Conservation (phyloP, 169 alveolate species). For the Plasmodium berghei region DNA sequence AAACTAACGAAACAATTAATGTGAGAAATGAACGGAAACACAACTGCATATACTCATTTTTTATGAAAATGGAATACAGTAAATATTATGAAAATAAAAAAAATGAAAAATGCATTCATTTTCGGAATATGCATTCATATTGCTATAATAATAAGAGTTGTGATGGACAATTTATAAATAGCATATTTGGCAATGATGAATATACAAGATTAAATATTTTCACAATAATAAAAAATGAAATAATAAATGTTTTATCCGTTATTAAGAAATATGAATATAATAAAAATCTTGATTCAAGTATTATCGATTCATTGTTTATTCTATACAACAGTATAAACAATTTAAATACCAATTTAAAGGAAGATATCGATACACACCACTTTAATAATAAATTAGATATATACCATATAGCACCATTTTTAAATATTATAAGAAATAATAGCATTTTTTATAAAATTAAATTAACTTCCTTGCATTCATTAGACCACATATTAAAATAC, state of each 20-base stretch:
- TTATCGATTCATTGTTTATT: constrained; percentile 69
- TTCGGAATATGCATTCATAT: neutral
- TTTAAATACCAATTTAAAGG: constrained; percentile 49
- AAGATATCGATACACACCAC: constrained; percentile 32
- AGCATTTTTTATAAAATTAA: constrained; percentile 71
- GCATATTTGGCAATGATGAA: constrained; percentile 22
- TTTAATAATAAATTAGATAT: constrained; percentile 70
- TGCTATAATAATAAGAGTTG: constrained; percentile 14
- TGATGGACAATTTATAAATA: neutral
- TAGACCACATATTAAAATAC: constrained; percentile 68
- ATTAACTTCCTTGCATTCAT: constrained; percentile 58
- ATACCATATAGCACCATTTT: constrained; percentile 76
- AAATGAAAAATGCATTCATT: constrained; percentile 15
- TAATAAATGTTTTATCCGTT: constrained; percentile 68
- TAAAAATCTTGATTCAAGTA: constrained; percentile 71
- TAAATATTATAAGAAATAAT: constrained; percentile 74
- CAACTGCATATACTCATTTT: constrained; percentile 4
- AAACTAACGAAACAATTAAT: too few species aligned
- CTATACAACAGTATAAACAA: constrained; percentile 67
- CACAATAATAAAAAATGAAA: constrained; percentile 76
- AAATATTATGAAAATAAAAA: constrained; percentile 51
- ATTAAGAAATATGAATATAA: constrained; percentile 73
- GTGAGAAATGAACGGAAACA: neutral
- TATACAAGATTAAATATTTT: constrained; percentile 50
- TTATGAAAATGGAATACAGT: constrained; percentile 42